Base-by-base conservation (phyloP, 495 filamentous ascomycete genomes). In the Tuber brumale region DNA sequence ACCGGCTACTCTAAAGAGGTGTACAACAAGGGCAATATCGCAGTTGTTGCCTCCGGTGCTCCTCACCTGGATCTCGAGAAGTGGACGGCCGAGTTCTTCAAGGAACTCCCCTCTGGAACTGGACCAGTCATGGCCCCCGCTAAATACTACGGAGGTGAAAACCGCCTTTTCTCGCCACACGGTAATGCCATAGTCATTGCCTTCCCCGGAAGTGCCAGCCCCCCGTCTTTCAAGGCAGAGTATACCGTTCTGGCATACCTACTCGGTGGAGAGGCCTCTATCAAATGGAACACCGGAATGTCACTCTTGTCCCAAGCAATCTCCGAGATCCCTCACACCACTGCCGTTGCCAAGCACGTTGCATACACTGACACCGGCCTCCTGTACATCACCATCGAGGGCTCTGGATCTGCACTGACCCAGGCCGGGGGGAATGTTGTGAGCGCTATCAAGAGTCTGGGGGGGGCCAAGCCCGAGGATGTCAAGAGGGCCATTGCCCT, bases 221-320 rank as follows among this genome's bases (percentile, higher is more conserved):
- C 87, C 72, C 88, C 88, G 10, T 74, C 78, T 76, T 95, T 91
- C 88, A 94, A 97, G 88, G 92, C 95, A 75, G 96, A 97, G 87
- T 89, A 92, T 80, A 89, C 90, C 75, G 94, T 99, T 76, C 90
- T 99, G 39, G 90, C 93, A 76, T 91, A 93, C 71, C 90, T 99
- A 10, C 91, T 99, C 43, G 95, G 95, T 82, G 95, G 96, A 66
- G 86, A 94, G 85, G 91, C 93, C 76, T 90, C 86, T 84, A 95
- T 97, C 87, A 98, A 98, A 87, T 98, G 95, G 95, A 92, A 92
- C 41, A 87, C 93, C 74, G 96, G 95, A 74, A 97, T 97, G 87
- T 94, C 92, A 19, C 87, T 97, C 69, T 89, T 99, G 69, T 88
- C 91, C 75, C 93, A 96, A 86, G 92, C 91, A 66, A 87, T 90